phyloP scores from a whole-genome alignment of 2,329 filamentous ascomycete species.

The Fusarium austroafricanum region DNA sequence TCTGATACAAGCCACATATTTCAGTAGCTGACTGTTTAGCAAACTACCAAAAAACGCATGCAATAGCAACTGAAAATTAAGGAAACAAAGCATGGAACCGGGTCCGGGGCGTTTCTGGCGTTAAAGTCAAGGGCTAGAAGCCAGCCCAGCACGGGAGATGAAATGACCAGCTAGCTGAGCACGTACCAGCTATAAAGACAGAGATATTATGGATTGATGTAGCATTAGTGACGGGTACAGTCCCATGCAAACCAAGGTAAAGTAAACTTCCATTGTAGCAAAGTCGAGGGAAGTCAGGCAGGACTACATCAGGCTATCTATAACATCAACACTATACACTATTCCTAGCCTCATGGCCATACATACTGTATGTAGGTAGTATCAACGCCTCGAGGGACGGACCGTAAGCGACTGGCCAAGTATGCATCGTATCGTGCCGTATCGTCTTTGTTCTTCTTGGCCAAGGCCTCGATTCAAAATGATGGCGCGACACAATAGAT shows the following conservation, averaged over 20 bases:
- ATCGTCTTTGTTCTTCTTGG: conserved; percentile 10
- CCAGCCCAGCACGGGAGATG: conserved; percentile 23
- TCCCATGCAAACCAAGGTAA: not conserved
- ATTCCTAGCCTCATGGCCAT: not conserved
- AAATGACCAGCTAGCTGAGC: conserved; percentile 28
- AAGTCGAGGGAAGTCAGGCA: not conserved
- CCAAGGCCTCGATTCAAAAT: not conserved
- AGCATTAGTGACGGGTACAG: conserved; percentile 11
- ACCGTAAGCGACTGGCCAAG: conserved; percentile 18
- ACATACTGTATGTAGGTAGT: not conserved
- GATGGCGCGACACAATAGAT: not conserved
- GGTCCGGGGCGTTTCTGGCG: conserved; percentile 27
- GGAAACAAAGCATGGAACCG: conserved; percentile 15
- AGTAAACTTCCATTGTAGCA: too few relatives aligned
- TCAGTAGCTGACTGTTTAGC: not conserved
- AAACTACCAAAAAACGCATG: not conserved
- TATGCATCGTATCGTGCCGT: not conserved
- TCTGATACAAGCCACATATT: not conserved
- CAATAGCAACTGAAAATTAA: not conserved
- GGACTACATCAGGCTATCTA: not conserved
- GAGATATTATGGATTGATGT: not conserved
- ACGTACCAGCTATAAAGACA: conserved; percentile 17
- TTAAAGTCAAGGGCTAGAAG: conserved; percentile 31
- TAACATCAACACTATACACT: conserved; percentile 2
- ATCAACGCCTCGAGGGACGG: conserved; percentile 17